phyloP scores from a whole-genome alignment of 2,329 filamentous ascomycete species.

The Pleomassaria siparia region DNA sequence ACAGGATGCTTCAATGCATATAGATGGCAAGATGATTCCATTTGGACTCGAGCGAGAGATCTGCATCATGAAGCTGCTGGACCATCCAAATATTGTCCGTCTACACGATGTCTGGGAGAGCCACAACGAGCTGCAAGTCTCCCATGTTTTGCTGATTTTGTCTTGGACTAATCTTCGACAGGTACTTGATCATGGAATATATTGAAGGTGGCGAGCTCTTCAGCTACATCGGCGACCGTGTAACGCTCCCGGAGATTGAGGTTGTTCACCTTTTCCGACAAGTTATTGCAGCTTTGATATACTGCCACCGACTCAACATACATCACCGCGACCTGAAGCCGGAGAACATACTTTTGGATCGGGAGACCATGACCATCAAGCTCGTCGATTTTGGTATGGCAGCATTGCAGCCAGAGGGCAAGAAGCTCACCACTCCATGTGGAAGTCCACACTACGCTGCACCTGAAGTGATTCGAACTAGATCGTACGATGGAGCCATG shows the following conservation, averaged over 20 bases:
- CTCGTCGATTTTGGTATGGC: conserved; percentile 99
- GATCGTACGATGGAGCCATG: conserved; percentile 77
- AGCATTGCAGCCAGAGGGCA: conserved; percentile 77
- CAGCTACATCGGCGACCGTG: conserved; percentile 75
- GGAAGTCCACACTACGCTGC: conserved; percentile 97
- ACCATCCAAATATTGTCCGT: conserved; percentile 92
- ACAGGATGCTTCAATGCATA: conserved; percentile 53
- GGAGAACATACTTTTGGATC: conserved; percentile 89
- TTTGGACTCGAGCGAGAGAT: conserved; percentile 92
- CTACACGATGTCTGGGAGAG: conserved; percentile 99
- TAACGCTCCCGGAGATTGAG: conserved; percentile 75
- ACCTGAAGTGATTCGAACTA: conserved; percentile 80
- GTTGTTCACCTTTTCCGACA: conserved; percentile 87
- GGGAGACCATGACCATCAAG: conserved; percentile 72
- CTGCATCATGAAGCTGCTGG: conserved; percentile 93
- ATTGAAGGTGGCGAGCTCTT: conserved; percentile 85
- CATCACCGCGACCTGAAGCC: conserved; percentile 96
- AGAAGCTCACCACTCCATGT: conserved; percentile 84
- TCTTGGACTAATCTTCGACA: conserved; percentile 45
- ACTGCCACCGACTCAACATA: conserved; percentile 92
- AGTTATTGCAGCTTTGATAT: conserved; percentile 86
- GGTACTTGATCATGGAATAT: conserved; percentile 92
- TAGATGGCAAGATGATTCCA: conserved; percentile 71
- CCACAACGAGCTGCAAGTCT: conserved; percentile 80
- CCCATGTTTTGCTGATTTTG: background rate